Conservation (phyloP, 805 yeast genomes). For the Candida montana region DNA sequence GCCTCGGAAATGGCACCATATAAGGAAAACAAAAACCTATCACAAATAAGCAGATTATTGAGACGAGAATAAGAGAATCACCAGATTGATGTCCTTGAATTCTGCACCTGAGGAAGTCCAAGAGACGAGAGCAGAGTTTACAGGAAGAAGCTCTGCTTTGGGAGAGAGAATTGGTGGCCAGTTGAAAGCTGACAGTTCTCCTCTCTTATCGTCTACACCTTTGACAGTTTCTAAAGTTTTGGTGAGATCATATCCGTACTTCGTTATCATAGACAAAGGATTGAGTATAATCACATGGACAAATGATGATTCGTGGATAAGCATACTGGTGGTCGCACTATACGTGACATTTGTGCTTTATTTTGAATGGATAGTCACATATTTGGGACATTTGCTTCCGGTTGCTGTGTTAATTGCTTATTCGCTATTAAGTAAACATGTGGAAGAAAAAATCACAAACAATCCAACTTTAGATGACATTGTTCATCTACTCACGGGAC, state of each 20-base stretch:
- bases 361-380: constrained; percentile 71
- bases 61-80: background rate
- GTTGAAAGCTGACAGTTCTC: constrained; percentile 41
- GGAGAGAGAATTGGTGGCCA: constrained; percentile 23
- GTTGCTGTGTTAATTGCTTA: constrained; percentile 58
- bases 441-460: constrained; percentile 51
- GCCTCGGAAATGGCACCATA: too few species aligned
- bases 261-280: constrained; percentile 63
- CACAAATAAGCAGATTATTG: background rate
- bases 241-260: constrained; percentile 78
- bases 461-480: constrained; percentile 87
- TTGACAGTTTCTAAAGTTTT: constrained; percentile 84
- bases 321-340: constrained; percentile 52
- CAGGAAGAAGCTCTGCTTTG: constrained; percentile 28
- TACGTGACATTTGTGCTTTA: constrained; percentile 62
- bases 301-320: constrained; percentile 72
- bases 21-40: too few species aligned
- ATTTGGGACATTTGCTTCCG: constrained; percentile 73
- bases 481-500: constrained; percentile 67
- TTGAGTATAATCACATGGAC: constrained; percentile 88
- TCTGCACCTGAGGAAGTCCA: constrained; percentile 24
- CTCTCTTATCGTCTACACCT: constrained; percentile 83
- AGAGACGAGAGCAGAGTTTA: constrained; percentile 35
- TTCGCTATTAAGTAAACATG: constrained; percentile 50
- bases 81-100: constrained; percentile 13